phyloP scores from a whole-genome alignment of 140 eudicot genomes.

The Ambrosia hybrid region DNA sequence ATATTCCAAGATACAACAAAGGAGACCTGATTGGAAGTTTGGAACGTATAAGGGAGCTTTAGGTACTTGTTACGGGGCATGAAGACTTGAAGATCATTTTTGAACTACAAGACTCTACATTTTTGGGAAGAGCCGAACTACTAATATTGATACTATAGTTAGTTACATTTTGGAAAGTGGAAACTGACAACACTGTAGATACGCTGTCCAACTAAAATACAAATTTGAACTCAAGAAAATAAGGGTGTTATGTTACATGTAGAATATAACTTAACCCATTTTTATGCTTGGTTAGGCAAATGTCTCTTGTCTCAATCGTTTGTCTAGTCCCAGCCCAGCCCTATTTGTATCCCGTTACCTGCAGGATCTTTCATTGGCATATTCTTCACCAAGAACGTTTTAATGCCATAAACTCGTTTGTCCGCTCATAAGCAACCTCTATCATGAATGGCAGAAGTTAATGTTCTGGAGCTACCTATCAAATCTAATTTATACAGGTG shows the following conservation, averaged over 20 bases:
- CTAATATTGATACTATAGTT: background rate
- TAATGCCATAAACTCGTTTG: background rate
- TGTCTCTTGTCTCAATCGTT: background rate
- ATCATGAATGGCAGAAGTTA: background rate
- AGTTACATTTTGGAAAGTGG: background rate
- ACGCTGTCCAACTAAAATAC: too few species aligned
- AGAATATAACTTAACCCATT: background rate
- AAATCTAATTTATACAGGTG: background rate
- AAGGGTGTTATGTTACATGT: too few species aligned
- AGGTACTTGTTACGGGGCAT: background rate
- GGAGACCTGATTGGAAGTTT: background rate
- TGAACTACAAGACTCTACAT: background rate
- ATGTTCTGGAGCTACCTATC: background rate
- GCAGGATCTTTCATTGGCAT: conserved; percentile 5
- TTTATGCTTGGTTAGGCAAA: conserved; percentile 10
- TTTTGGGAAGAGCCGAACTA: background rate
- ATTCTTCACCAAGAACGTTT: background rate
- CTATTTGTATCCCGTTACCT: background rate
- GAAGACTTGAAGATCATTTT: background rate
- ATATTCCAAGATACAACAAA: background rate
- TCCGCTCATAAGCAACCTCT: background rate
- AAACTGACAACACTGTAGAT: background rate
- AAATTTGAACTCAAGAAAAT: too few species aligned
- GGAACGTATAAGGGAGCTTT: background rate
- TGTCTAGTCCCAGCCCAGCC: background rate